phyloP scores from a whole-genome alignment of 257 asterid genomes.

The Gynochthodes officinalis region DNA sequence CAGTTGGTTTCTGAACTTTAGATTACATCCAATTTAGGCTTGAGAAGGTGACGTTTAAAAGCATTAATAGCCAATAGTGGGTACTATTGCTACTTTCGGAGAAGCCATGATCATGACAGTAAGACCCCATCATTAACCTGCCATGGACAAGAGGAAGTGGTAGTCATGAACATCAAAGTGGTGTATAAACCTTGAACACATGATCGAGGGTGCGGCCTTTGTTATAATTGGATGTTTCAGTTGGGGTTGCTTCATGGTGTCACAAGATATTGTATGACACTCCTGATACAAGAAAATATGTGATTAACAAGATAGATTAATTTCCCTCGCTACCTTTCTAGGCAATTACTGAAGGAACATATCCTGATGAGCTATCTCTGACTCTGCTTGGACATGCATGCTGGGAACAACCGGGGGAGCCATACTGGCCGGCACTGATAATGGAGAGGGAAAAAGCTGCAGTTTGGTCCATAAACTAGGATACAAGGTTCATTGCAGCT shows the following conservation, averaged over 20 bases:
- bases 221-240: constrained; percentile 79
- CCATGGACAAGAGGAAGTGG: constrained; percentile 59
- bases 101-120: constrained; percentile 99
- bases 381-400: constrained; percentile 91
- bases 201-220: constrained; percentile 79
- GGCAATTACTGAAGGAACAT: constrained; percentile 69
- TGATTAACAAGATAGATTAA: not conserved
- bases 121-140: constrained; percentile 55
- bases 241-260: constrained; percentile 87
- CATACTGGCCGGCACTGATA: constrained; percentile 54
- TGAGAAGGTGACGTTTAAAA: constrained; percentile 66
- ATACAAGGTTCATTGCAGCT: constrained; percentile 68
- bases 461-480: constrained; percentile 85
- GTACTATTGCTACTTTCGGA: constrained; percentile 74
- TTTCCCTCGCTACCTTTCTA: constrained; percentile 17
- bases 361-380: constrained; percentile 77
- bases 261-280: constrained; percentile 35
- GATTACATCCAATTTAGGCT: constrained; percentile 39
- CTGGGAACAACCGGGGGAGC: constrained; percentile 72
- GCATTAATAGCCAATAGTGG: constrained; percentile 80
- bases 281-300: not conserved
- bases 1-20: not conserved
- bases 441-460: constrained; percentile 64
- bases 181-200: constrained; percentile 42
- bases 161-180: constrained; percentile 27